Base-by-base conservation (phyloP, 2,329 filamentous ascomycete species). In the Fusarium sp. region DNA sequence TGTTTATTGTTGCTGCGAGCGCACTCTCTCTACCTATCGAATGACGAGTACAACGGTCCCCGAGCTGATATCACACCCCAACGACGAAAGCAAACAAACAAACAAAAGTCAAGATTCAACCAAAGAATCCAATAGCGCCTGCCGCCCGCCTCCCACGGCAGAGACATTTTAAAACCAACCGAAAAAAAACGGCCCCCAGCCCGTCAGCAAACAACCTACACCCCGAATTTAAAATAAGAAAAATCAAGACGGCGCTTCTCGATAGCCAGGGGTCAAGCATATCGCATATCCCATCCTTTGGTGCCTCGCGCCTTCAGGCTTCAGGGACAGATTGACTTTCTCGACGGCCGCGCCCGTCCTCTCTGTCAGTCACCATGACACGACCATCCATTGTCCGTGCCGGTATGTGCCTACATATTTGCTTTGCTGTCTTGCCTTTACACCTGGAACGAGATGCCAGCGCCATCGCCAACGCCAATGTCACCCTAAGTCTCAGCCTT, bases 341-440 rank as follows among this genome's bases (percentile, higher is more conserved):
- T 64, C 64, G 63, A 60, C 65, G 58, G 57, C 58, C 54, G 50
- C 64, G 62, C 46, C 62, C 55, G 55, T 62, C 62, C 48, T 62
- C 48, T 58, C 50, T 48, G 40, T 30, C 58, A 21, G 48, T 45
- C 80, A 83, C 72, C 74, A 88, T 88, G 86, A 86, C 85, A 74
- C 84, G 85, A 79, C 85, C 85, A 73, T 82, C 83, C 71, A 86
- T 88, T 71, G 82, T 88, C 78, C 85, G 86, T 75, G 86, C 86
- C 76, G 86, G 86, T 88, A 85, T 73, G 85, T 86, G 43, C 57
- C 42, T 50, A 40, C 34, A 39, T 62, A 26, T 45, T 54, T 45
- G 23, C 43, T 48, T 55, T 59, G 47, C 50, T 61, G 28, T 46
- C 44, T 26, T 59, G 30, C 19, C 40, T 44, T 62, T 66, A 38